These are phyloP conservation scores for Emydomyces testavorans DNA, from an alignment of 2,329 filamentous ascomycete genomes.

Conservation along the genomic window DNA sequence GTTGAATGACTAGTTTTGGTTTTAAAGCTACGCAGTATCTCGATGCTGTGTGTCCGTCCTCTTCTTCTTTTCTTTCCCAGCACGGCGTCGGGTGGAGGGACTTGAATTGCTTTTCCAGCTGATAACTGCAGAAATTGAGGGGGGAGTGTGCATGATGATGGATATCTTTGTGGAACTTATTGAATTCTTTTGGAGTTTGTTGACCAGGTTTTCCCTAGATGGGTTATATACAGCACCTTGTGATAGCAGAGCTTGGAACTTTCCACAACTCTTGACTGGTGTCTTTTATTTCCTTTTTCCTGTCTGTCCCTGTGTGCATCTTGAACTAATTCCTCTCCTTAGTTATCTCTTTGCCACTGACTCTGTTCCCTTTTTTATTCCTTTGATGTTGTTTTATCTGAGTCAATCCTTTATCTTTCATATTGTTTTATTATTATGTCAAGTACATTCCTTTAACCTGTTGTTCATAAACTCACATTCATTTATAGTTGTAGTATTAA, in stretches of 20 bases:
- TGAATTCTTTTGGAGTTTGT: conserved; percentile 1
- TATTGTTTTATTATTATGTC: no score
- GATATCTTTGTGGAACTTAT: neutral
- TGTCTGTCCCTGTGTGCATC: conserved; percentile 10
- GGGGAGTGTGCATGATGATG: neutral
- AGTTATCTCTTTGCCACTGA: no score
- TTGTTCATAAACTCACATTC: no score
- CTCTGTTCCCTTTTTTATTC: no score
- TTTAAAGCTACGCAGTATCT: neutral
- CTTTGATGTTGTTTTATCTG: no score
- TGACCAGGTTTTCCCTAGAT: neutral
- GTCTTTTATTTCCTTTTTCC: neutral
- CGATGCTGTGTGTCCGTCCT: neutral
- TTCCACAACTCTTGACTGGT: neutral
- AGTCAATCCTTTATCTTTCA: no score
- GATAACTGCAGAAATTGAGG: neutral
- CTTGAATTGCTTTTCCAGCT: neutral
- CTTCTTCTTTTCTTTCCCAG: neutral
- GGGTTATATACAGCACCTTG: conserved; percentile 5
- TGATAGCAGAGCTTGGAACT: neutral
- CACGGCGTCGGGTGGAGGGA: neutral
- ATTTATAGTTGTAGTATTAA: no score
- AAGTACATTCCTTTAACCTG: no score
- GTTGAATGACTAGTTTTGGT: neutral
- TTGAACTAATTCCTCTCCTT: no score